A percentile compares a stretch with the other conserved stretches of the same genome.
phyloP scores from a whole-genome alignment of 2,329 filamentous ascomycete species.

The Chrysoporthe deuterocubensis region DNA sequence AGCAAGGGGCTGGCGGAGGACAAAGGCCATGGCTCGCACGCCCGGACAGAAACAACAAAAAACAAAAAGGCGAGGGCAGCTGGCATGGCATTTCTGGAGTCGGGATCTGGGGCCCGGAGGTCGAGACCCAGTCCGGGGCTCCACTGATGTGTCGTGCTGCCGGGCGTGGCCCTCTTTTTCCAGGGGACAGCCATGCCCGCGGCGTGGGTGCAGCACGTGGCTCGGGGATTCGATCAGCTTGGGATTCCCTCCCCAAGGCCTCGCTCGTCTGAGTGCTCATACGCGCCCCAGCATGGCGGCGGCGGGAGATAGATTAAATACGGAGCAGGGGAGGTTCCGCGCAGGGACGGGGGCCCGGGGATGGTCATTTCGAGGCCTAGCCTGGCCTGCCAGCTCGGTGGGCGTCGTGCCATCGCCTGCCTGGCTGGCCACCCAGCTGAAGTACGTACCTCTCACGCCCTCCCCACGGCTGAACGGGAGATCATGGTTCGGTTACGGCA shows the following conservation, averaged over 20 bases:
- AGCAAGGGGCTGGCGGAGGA: not conserved
- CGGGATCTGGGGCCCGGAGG: not conserved
- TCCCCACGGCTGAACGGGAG: not conserved
- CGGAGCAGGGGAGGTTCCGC: not conserved
- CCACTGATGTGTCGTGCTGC: conserved; percentile 9
- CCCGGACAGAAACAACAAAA: no score
- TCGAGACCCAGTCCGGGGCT: not conserved
- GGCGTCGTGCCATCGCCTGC: not conserved
- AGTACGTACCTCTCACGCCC: not conserved
- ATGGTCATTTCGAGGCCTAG: not conserved
- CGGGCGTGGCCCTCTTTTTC: not conserved
- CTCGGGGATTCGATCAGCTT: not conserved
- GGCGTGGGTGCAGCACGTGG: conserved; percentile 12
- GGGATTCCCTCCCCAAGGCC: not conserved
- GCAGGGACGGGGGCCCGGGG: not conserved
- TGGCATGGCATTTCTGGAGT: not conserved
- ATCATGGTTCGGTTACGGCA: conserved; percentile 7
- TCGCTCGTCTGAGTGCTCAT: not conserved
- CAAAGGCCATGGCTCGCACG: not conserved
- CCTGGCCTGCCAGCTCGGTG: no score
- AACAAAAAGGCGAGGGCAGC: not conserved
- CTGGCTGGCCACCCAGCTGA: no score
- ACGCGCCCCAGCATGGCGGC: not conserved
- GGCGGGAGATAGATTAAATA: not conserved
- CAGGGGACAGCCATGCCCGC: conserved; percentile 12